A percentile compares a stretch with the other conserved stretches of the same genome.
Conservation (phyloP, 768 basidiomycete genomes). For the Mycena rebaudengoi region DNA sequence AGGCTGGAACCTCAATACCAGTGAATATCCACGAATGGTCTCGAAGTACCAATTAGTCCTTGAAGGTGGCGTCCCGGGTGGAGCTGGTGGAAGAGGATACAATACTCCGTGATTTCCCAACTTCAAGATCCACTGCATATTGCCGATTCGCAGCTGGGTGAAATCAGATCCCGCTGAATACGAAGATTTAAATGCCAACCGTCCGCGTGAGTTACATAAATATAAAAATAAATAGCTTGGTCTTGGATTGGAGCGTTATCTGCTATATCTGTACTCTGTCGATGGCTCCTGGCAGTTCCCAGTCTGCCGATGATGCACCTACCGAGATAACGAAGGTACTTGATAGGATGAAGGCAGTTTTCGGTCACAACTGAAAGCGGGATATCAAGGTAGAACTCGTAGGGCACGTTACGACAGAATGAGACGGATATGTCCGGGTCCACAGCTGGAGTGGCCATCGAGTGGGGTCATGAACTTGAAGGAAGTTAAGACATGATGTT, state of each 20-base stretch:
- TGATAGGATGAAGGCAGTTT: background rate
- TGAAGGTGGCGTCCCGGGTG: no score
- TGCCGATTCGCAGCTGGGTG: background rate
- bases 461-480: no score
- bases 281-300: background rate
- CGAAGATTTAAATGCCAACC: no score
- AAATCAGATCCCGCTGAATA: background rate
- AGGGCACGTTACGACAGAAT: no score
- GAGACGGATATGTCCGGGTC: no score
- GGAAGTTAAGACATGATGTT: no score
- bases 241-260: background rate
- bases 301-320: background rate
- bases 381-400: constrained; percentile 1
- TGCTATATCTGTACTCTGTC: background rate
- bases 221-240: background rate
- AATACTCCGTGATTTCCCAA: background rate
- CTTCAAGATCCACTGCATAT: constrained; percentile 9
- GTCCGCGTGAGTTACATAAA: no score
- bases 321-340: constrained; percentile 3
- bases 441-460: no score
- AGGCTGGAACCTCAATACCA: background rate
- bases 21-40: no score
- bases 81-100: background rate
- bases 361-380: background rate
- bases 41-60: no score